Evolutionary conservation across 164 flowering plant species (phyloP).

Genomic region (Vitis rupestris): DNA sequence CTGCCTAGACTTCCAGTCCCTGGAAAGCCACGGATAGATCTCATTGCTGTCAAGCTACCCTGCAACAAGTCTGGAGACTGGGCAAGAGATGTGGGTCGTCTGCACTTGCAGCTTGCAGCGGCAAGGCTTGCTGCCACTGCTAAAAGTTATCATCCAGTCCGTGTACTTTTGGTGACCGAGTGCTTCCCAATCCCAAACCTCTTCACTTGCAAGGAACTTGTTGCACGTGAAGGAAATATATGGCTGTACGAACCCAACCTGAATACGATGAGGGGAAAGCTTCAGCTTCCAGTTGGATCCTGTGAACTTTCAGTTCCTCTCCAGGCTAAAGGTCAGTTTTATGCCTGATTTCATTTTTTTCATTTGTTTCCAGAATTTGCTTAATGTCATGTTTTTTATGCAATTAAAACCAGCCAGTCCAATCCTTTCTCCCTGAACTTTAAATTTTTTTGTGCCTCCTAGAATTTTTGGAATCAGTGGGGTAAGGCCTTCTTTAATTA

Average conservation of each 20-base stretch:
- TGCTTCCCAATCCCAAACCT: conserved; percentile 57
- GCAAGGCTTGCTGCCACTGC: conserved; percentile 44
- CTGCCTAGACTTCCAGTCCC: conserved; percentile 44
- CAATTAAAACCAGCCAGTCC: no score
- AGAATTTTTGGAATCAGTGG: no score
- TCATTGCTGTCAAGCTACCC: conserved; percentile 60
- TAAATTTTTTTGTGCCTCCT: no score
- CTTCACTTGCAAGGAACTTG: conserved; percentile 53
- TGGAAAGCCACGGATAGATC: conserved; percentile 32
- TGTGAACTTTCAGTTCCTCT: conserved; percentile 60
- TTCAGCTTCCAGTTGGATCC: conserved; percentile 58
- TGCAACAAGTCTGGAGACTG: conserved; percentile 44
- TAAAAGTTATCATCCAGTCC: conserved; percentile 36
- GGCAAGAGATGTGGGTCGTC: conserved; percentile 55
- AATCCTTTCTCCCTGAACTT: no score
- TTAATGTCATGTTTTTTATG: no score
- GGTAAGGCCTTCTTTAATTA: no score
- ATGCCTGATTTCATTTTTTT: no score
- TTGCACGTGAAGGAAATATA: conserved; percentile 33
- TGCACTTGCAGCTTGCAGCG: conserved; percentile 60
- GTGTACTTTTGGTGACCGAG: conserved; percentile 35
- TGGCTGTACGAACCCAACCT: conserved; percentile 54
- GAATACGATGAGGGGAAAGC: conserved; percentile 38
- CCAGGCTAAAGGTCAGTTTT: conserved; percentile 35
- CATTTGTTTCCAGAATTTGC: no score